Percentiles rank a stretch among this genome's conserved stretches.
Conservation (phyloP, 2,329 filamentous ascomycete genomes). For the Aspergillus puulaauensis region DNA sequence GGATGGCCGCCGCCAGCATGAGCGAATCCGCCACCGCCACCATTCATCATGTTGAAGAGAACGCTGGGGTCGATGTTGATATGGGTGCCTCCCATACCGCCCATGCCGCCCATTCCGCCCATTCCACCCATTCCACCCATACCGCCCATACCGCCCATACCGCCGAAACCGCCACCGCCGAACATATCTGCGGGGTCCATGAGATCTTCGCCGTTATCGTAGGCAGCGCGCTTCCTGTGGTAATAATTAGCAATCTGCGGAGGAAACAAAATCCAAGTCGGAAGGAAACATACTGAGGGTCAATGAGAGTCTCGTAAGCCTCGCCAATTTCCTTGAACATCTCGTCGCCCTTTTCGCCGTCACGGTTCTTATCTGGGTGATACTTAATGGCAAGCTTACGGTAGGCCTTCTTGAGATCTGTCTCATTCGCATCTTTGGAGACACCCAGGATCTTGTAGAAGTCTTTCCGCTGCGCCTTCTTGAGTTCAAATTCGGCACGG, state of each 20-base stretch:
- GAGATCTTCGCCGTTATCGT: conserved; percentile 90
- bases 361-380: conserved; percentile 95
- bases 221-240: conserved; percentile 76
- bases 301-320: conserved; percentile 92
- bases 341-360: conserved; percentile 75
- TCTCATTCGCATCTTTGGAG: conserved; percentile 78
- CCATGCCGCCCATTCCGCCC: conserved; percentile 55
- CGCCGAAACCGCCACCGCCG: conserved; percentile 56
- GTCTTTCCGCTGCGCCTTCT: conserved; percentile 96
- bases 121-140: conserved; percentile 57
- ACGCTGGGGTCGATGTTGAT: conserved; percentile 71
- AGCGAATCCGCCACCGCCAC: conserved; percentile 53
- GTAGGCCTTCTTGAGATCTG: conserved; percentile 94
- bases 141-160: conserved; percentile 29
- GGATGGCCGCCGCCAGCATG: conserved; percentile 51
- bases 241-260: conserved; percentile 19
- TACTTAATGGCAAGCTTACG: conserved; percentile 90
- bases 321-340: conserved; percentile 98
- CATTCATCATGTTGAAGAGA: conserved; percentile 81
- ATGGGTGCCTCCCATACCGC: conserved; percentile 49
- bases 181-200: conserved; percentile 88
- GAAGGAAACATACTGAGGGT: conserved; percentile 71
- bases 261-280: neutral
- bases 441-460: conserved; percentile 97
- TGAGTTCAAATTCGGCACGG: conserved; percentile 88